phyloP scores from a whole-genome alignment of 1,139 yeast genomes.

The Candida albicans region DNA sequence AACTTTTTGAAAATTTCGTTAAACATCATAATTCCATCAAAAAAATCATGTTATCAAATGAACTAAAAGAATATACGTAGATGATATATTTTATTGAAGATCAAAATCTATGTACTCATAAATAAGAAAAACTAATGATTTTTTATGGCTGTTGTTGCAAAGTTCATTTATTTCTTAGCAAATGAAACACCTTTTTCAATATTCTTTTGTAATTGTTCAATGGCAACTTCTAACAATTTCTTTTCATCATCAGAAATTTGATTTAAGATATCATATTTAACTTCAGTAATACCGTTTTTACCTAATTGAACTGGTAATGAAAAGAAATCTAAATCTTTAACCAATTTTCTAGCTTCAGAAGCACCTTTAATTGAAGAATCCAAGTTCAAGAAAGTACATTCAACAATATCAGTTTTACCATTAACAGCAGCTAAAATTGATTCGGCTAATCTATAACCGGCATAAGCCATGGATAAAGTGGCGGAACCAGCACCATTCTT shows the following conservation, averaged over 20 bases:
- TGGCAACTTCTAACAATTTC: constrained; percentile 75
- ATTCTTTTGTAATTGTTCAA: constrained; percentile 78
- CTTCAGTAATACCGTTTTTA: constrained; percentile 81
- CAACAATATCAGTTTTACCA: constrained; percentile 70
- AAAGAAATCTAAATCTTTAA: constrained; percentile 87
- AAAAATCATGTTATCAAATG: constrained; percentile 6
- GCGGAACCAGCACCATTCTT: constrained; percentile 99
- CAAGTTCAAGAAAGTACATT: constrained; percentile 68
- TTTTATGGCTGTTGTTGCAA: neutral
- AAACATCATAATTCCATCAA: constrained; percentile 9
- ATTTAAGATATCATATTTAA: constrained; percentile 51
- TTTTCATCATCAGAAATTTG: constrained; percentile 59
- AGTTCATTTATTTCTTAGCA: constrained; percentile 33
- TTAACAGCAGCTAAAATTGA: constrained; percentile 76
- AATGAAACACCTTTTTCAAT: constrained; percentile 64
- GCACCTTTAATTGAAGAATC: constrained; percentile 51
- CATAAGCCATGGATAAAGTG: constrained; percentile 97
- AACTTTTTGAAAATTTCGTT: constrained; percentile 8
- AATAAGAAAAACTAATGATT: neutral
- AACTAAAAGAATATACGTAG: neutral
- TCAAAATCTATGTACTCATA: neutral
- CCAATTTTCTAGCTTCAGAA: constrained; percentile 73
- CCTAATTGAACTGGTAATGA: constrained; percentile 91
- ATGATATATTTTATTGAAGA: neutral
- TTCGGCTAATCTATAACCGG: constrained; percentile 93